These are phyloP conservation scores for Psidium friedrichsthalianum DNA, from an alignment of 345 rosid genomes.

Conservation along the genomic window DNA sequence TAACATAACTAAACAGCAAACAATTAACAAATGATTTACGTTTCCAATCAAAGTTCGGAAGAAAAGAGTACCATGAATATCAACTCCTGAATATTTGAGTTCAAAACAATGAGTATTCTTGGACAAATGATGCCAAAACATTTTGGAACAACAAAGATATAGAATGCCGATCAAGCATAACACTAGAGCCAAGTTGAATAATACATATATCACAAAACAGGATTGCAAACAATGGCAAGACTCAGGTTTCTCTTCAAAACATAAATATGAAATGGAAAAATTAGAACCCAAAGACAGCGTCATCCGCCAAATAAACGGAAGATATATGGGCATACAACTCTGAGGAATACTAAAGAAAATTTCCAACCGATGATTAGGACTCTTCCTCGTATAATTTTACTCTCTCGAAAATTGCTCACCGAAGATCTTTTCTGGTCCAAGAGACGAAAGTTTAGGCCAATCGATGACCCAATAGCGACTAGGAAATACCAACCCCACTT, in stretches of 20 bases:
- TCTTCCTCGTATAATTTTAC: background rate
- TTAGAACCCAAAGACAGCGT: background rate
- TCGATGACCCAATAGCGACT: background rate
- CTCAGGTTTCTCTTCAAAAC: background rate
- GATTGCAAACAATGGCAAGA: background rate
- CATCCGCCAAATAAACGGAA: background rate
- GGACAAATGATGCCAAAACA: background rate
- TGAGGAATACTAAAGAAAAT: background rate
- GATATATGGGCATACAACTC: background rate
- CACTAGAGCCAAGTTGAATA: slow-evolving; percentile 82
- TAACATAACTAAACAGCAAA: background rate
- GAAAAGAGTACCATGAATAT: slow-evolving; percentile 78
- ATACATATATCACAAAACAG: slow-evolving; percentile 33
- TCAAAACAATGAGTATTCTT: background rate
- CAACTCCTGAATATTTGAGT: slow-evolving; percentile 46
- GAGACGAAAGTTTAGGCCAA: background rate
- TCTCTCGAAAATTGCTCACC: background rate
- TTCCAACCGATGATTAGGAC: background rate
- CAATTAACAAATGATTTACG: slow-evolving; percentile 22
- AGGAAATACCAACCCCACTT: background rate
- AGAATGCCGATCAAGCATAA: slow-evolving; percentile 17
- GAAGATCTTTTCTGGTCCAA: background rate
- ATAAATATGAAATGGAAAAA: background rate
- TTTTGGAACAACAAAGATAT: background rate
- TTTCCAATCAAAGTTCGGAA: slow-evolving; percentile 95